Base-by-base conservation (phyloP, 2,329 filamentous ascomycete genomes). In the Colletotrichum godetiae region DNA sequence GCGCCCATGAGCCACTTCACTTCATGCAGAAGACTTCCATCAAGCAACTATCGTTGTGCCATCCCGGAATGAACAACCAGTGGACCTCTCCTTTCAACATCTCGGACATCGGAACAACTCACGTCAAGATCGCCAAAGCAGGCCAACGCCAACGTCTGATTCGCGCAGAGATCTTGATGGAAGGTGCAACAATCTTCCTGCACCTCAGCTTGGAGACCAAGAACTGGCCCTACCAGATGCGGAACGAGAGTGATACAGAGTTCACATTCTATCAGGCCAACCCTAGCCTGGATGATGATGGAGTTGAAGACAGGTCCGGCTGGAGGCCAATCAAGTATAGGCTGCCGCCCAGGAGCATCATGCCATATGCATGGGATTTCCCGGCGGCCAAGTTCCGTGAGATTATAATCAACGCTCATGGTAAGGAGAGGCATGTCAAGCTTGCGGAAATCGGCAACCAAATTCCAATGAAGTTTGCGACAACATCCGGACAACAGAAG, bases 351-450 rank as follows among this genome's bases (percentile, higher is more conserved):
- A 90, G 97, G 73, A 98, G 96, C 82, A 98, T 99, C 82, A 99
- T 99, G 97, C 97, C 97, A 0, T 99, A 99, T 79, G 96, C 97
- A 1, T 99, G 97, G 97, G 97, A 99, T 80, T 99, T 98, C 83
- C 97, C 97, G 1, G 96, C 97, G 1, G 95, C 95, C n/a, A 98
- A 97, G 84, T 93, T 94, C 84, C 97, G 97, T 79, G 97, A 98
- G 81, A 90, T 99, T 52, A 91, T 98, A 62, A 91, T 99, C 79
- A 92, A 88, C 66, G 93, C 92, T 8, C 91, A 92, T 78, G 92
- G 92, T 74, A 94, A 93, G 79, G 95, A 98, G 80, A 89, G 97
- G 35, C 95, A 98, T 79, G 93, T 99, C 80, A 98, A 97, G 82
- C 88, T 99, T 76, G 94, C 96, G 2, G 97, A 99, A 81, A 99